phyloP scores from a whole-genome alignment of 768 basidiomycete genomes.

The Paxillus involutus region DNA sequence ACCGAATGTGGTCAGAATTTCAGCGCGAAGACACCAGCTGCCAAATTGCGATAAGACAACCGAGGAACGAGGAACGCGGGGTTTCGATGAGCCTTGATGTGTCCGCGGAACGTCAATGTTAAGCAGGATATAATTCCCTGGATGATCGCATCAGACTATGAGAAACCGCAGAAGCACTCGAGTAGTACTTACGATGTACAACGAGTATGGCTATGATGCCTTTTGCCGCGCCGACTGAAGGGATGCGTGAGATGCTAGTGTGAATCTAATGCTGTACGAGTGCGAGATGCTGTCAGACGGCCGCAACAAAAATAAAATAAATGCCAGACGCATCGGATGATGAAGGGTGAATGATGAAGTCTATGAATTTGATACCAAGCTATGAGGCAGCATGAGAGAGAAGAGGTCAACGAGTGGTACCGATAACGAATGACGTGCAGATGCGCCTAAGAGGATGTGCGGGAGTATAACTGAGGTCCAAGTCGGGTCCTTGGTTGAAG shows the following conservation, averaged over 20 bases:
- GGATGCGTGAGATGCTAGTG: slow-evolving; percentile 7
- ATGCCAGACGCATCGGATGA: slow-evolving; percentile 17
- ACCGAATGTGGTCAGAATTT: not conserved
- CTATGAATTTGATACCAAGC: slow-evolving; percentile 20
- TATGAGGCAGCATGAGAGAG: not conserved
- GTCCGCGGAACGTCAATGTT: slow-evolving; percentile 15
- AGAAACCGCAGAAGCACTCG: not conserved
- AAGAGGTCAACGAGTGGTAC: slow-evolving; percentile 18
- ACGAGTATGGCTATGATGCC: slow-evolving; percentile 17
- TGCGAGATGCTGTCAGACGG: slow-evolving; percentile 4
- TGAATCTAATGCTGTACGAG: slow-evolving; percentile 4
- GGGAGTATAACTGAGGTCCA: not conserved
- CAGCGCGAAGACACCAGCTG: slow-evolving; percentile 12
- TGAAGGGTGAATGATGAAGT: slow-evolving; percentile 19
- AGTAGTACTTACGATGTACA: slow-evolving; percentile 23
- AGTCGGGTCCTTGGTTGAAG: too few relatives aligned
- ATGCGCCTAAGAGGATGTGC: slow-evolving; percentile 14
- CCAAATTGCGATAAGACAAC: slow-evolving; percentile 22
- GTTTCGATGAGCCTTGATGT: slow-evolving; percentile 6
- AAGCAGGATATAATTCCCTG: slow-evolving; percentile 25
- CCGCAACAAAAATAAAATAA: slow-evolving; percentile 12
- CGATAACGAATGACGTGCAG: slow-evolving; percentile 18
- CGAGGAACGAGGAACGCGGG: slow-evolving; percentile 14
- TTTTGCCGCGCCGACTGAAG: slow-evolving; percentile 17
- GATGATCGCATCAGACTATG: slow-evolving; percentile 23